A percentile compares a stretch with the other conserved stretches of the same genome.
These are phyloP conservation scores for Epichloe scottii DNA, from an alignment of 2,329 filamentous ascomycete genomes.

Conservation along the genomic window DNA sequence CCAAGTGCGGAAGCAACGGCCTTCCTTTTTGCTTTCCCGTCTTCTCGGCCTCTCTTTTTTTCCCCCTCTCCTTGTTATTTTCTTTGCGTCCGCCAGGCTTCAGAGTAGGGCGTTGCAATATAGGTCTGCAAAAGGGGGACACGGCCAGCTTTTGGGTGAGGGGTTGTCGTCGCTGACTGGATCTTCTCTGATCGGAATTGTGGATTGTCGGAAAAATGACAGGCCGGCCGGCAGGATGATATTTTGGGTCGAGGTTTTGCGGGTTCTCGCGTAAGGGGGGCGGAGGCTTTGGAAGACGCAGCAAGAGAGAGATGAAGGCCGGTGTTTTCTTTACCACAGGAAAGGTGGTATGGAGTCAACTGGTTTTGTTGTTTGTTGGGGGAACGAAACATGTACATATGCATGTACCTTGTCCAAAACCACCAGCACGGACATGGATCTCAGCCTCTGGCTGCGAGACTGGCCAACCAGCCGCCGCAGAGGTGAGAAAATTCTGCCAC, in stretches of 20 bases:
- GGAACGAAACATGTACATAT: not conserved
- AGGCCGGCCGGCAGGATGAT: constrained; percentile 1
- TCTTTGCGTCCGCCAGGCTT: not conserved
- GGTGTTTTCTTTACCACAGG: not conserved
- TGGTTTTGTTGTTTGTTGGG: not conserved
- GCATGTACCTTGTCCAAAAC: constrained; percentile 1
- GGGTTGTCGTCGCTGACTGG: constrained; percentile 1
- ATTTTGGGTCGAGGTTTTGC: not conserved
- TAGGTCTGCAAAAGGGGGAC: not conserved
- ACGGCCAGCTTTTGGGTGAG: not conserved
- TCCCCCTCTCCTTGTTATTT: not conserved
- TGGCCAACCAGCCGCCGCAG: constrained; percentile 1
- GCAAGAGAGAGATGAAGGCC: not conserved
- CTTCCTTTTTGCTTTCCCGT: not conserved
- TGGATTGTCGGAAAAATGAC: not conserved
- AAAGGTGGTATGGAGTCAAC: not conserved
- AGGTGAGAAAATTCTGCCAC: constrained; percentile 7
- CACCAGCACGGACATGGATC: constrained; percentile 1
- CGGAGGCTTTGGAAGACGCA: not conserved
- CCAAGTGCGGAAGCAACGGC: not conserved
- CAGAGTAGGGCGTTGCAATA: not conserved
- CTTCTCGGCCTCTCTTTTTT: not conserved
- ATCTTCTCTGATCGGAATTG: not conserved
- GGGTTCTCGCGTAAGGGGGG: not conserved
- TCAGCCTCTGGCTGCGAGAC: not conserved